These are phyloP conservation scores for Zelopaecilomyces penicillatus DNA, from an alignment of 2,329 filamentous ascomycete genomes.

Conservation along the genomic window DNA sequence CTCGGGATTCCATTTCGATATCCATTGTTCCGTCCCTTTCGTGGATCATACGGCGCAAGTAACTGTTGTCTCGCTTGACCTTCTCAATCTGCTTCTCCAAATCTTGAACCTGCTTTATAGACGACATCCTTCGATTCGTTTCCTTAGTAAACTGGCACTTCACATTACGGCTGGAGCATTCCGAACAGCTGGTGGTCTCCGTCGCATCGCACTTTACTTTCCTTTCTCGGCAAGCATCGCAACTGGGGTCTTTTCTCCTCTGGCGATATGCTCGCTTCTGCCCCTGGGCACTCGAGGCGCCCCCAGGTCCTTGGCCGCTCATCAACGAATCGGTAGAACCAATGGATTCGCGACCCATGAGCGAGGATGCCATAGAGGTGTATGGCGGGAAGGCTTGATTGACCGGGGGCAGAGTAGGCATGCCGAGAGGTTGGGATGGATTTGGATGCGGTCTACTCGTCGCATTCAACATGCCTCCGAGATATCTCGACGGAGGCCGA, in stretches of 20 bases:
- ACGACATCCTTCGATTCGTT: slow-evolving; percentile 96
- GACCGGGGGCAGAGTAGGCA: slow-evolving; percentile 41
- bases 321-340: slow-evolving; percentile 50
- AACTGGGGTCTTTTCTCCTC: slow-evolving; percentile 90
- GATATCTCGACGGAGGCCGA: slow-evolving; percentile 43
- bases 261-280: slow-evolving; percentile 95
- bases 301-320: slow-evolving; percentile 41
- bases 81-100: slow-evolving; percentile 83
- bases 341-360: slow-evolving; percentile 51
- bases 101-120: slow-evolving; percentile 98
- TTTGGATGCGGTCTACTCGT: slow-evolving; percentile 41
- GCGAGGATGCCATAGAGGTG: slow-evolving; percentile 41
- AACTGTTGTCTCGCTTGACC: slow-evolving; percentile 70
- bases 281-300: slow-evolving; percentile 46
- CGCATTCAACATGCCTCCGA: slow-evolving; percentile 43
- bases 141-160: slow-evolving; percentile 99
- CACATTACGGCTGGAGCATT: slow-evolving; percentile 92
- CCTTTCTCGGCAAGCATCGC: slow-evolving; percentile 86
- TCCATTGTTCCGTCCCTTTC: slow-evolving; percentile 43
- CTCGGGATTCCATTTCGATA: slow-evolving; percentile 36
- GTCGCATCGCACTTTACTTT: slow-evolving; percentile 92
- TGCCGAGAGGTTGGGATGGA: slow-evolving; percentile 44
- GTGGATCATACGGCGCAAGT: slow-evolving; percentile 57
- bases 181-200: slow-evolving; percentile 90
- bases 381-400: slow-evolving; percentile 44